A percentile compares a stretch with the other conserved stretches of the same genome.
Conservation (phyloP, 148 eudicot genomes). For the Spergularia bocconei region DNA sequence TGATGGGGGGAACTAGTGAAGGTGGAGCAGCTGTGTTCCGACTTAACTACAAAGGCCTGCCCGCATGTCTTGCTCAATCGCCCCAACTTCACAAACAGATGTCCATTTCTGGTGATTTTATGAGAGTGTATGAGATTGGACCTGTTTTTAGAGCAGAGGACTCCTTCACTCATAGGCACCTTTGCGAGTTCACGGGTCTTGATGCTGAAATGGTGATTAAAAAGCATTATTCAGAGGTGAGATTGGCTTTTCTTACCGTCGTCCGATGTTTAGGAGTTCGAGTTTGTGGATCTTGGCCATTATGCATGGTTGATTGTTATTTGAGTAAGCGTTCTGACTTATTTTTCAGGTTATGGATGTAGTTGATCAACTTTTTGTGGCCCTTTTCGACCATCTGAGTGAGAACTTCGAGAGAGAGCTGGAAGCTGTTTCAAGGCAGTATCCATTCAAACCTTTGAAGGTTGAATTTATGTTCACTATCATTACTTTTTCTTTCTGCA, state of each 20-base stretch:
- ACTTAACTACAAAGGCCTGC: constrained; percentile 81
- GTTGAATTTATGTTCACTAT: constrained; percentile 26
- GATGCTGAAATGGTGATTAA: constrained; percentile 97
- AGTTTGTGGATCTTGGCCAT: no score
- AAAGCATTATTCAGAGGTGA: constrained; percentile 85
- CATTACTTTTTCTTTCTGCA: not conserved
- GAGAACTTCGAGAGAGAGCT: constrained; percentile 63
- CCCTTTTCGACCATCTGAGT: constrained; percentile 71
- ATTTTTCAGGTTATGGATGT: constrained; percentile 87
- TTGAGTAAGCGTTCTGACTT: not conserved
- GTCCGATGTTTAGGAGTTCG: no score
- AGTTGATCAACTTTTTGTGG: constrained; percentile 73
- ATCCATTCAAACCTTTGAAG: constrained; percentile 72
- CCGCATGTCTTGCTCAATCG: constrained; percentile 96
- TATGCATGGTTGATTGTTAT: not conserved
- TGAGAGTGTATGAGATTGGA: constrained; percentile 86
- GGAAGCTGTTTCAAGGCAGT: constrained; percentile 75
- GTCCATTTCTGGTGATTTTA: constrained; percentile 85
- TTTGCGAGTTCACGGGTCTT: constrained; percentile 94
- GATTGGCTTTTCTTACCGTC: no score
- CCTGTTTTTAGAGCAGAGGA: constrained; percentile 96
- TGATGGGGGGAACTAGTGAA: constrained; percentile 91
- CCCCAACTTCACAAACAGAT: constrained; percentile 96
- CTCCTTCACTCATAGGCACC: constrained; percentile 82
- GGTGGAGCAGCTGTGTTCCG: constrained; percentile 93